Percentiles rank a stretch among this genome's conserved stretches.
Conservation (phyloP, 768 basidiomycete species). For the Paxillus ammoniavirescens region DNA sequence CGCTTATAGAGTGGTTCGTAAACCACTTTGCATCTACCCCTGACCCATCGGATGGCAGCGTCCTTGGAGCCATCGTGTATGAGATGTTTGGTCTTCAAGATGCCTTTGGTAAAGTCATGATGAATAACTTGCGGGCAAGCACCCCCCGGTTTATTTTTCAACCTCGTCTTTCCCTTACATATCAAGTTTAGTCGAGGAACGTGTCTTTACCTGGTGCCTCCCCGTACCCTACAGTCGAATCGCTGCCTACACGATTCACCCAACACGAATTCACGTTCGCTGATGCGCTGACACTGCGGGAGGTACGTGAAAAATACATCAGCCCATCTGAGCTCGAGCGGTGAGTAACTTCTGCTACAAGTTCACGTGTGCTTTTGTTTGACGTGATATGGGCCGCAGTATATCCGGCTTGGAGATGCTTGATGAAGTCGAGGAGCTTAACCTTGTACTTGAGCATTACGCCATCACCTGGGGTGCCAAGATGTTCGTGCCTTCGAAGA, state of each 20-base stretch:
- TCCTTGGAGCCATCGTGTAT: slow-evolving; percentile 68
- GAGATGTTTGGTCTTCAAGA: slow-evolving; percentile 93
- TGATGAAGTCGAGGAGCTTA: slow-evolving; percentile 93
- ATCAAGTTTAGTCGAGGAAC: slow-evolving; percentile 53
- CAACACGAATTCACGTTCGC: slow-evolving; percentile 53
- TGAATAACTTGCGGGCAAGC: slow-evolving; percentile 76
- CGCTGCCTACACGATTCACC: slow-evolving; percentile 59
- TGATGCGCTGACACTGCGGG: slow-evolving; percentile 62
- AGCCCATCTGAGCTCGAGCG: slow-evolving; percentile 51
- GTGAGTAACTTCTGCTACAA: slow-evolving; percentile 34
- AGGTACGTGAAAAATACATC: slow-evolving; percentile 58
- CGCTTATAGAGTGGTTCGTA: slow-evolving; percentile 73
- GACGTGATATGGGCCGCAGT: slow-evolving; percentile 35
- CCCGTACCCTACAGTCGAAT: slow-evolving; percentile 56
- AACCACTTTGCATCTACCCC: slow-evolving; percentile 40
- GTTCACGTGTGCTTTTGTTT: not conserved
- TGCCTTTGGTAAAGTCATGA: slow-evolving; percentile 90
- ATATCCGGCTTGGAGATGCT: slow-evolving; percentile 81
- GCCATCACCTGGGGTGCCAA: slow-evolving; percentile 69
- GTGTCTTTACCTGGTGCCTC: slow-evolving; percentile 72
- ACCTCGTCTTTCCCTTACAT: not conserved
- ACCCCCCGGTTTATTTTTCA: not conserved
- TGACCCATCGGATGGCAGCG: not conserved
- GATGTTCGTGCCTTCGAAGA: not conserved
- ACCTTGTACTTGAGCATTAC: slow-evolving; percentile 87